Percentiles rank a stretch among this genome's conserved stretches.
phyloP scores from a whole-genome alignment of 2,329 filamentous ascomycete species.

The Erysiphe pulchra region DNA sequence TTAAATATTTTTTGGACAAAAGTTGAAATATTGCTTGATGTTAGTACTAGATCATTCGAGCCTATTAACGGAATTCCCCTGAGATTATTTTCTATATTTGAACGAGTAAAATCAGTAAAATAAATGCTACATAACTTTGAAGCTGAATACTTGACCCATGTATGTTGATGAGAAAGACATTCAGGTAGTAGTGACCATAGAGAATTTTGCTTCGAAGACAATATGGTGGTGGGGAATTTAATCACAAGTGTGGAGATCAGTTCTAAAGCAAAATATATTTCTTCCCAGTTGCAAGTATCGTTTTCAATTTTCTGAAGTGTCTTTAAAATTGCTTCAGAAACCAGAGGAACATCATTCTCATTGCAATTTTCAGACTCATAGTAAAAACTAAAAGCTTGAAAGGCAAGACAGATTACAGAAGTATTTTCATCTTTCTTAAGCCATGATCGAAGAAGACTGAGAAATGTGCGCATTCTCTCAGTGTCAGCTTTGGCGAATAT shows the following conservation, averaged over 20 bases:
- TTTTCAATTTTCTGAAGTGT: constrained; percentile 27
- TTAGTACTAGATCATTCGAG: constrained; percentile 43
- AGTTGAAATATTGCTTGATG: constrained; percentile 34
- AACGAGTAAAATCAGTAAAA: constrained; percentile 51
- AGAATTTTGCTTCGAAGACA: constrained; percentile 30
- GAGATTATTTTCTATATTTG: constrained; percentile 26
- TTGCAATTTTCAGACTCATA: constrained; percentile 39
- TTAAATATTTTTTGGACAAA: constrained; percentile 24
- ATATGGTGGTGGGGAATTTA: constrained; percentile 33
- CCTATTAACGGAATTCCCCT: constrained; percentile 35
- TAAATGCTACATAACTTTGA: constrained; percentile 52
- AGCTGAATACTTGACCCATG: constrained; percentile 51
- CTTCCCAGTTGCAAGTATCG: constrained; percentile 35
- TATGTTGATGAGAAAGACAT: constrained; percentile 46
- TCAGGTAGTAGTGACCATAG: constrained; percentile 47
- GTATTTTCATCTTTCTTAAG: constrained; percentile 47
- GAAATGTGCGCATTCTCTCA: constrained; percentile 43
- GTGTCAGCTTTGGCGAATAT: constrained; percentile 56
- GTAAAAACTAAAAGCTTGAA: constrained; percentile 65
- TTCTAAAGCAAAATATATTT: constrained; percentile 48
- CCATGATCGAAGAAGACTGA: constrained; percentile 49
- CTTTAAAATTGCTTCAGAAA: constrained; percentile 26
- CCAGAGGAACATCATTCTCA: constrained; percentile 28
- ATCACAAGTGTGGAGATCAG: constrained; percentile 42
- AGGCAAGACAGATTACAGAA: constrained; percentile 42